Evolutionary conservation across 352 stramenopile species (phyloP), one percentile per base, ranked within the genome.

Genomic region (Halophytophthora polymorphica): DNA sequence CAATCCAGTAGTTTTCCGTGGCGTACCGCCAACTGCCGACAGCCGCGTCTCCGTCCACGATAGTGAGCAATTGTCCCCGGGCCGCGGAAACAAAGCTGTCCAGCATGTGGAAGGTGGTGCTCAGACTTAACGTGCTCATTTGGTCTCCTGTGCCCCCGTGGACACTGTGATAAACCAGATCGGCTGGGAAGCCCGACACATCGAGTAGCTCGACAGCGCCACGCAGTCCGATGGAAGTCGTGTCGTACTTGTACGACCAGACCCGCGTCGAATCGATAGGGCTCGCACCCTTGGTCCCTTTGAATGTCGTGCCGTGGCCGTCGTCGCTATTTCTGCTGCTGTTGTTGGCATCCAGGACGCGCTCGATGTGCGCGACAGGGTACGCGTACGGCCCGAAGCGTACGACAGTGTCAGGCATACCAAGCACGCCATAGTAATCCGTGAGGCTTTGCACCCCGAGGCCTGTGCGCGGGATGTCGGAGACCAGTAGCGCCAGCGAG

Each of bases 311-410:
- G 2, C 12, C 6, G 0, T 13, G 25, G n/a, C 18, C 12, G 25
- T 41, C 6, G 12, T 18, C 18, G 19, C 3, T 21, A 3, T 2
- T 47, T 23, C 35, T 51, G 29, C 29, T 44, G 19, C 17, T 58
- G n/a, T 50, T 45, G 8, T 42, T 36, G 21, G 1, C 22, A 5
- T 3, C n/a, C 7, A 28, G 15, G 6, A 34, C n/a, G n/a, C 25
- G 50, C 34, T 28, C 58, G 14, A 75, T 54, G 14, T 77, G 63
- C 8, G 50, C 43, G 14, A 77, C 41, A 0, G 57, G 54, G 29
- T 77, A 77, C 15, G 51, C 66, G 47, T 65, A 80, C 14, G 70
- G 64, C 2, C 66, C 70, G 44, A 68, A 80, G 40, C 41, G 56
- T 14, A 61, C 49, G 5, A 36, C 48, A 2, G 50, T 48, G 13